phyloP scores from a whole-genome alignment of 2,329 filamentous ascomycete species.

The Neofusicoccum kwambonambiense region DNA sequence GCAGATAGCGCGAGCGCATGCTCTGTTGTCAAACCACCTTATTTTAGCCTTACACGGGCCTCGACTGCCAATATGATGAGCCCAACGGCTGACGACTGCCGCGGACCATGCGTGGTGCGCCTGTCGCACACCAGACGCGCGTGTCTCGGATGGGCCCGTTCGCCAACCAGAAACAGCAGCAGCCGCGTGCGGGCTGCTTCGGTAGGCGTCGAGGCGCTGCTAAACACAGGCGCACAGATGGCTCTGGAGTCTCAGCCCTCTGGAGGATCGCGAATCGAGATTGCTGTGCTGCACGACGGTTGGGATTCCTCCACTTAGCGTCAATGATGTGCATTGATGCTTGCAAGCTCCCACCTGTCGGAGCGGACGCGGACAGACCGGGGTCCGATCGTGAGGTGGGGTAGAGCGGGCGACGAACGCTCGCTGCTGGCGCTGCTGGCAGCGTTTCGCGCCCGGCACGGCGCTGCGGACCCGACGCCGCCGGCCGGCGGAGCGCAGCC shows the following conservation, averaged over 20 bases:
- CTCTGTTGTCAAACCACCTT: conserved; percentile 6
- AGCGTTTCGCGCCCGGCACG: background rate
- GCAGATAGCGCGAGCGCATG: background rate
- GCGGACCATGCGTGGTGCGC: background rate
- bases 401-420: background rate
- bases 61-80: background rate
- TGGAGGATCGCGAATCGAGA: conserved; percentile 7
- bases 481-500: background rate
- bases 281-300: conserved; percentile 10
- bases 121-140: background rate
- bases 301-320: conserved; percentile 3
- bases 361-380: background rate
- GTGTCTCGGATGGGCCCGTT: background rate
- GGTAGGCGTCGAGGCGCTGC: background rate
- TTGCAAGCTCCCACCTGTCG: conserved; percentile 3
- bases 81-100: conserved; percentile 8
- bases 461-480: background rate
- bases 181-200: background rate
- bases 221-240: background rate
- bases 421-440: background rate
- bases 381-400: conserved; percentile 11
- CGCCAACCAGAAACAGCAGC: background rate
- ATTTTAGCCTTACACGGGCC: conserved; percentile 5
- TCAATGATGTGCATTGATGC: conserved; percentile 14
- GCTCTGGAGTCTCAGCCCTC: background rate